phyloP scores from a whole-genome alignment of 73 alveolate genomes.

The Tetrahymena borealis region DNA sequence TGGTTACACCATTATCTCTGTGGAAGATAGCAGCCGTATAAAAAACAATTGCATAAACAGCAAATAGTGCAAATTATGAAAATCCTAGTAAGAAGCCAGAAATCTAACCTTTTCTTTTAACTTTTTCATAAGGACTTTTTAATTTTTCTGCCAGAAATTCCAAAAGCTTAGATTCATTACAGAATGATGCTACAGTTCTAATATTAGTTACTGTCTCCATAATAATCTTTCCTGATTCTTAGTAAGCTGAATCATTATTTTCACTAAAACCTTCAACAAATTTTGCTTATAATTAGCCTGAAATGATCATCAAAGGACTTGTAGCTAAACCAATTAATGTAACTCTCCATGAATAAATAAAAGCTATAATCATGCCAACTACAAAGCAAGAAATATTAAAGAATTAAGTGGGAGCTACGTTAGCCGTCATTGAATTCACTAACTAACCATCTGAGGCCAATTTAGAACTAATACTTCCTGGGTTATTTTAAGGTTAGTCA shows the following conservation, averaged over 20 bases:
- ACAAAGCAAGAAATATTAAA: slow-evolving; percentile 18
- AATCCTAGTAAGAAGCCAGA: slow-evolving; percentile 65
- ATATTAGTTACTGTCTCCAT: slow-evolving; percentile 66
- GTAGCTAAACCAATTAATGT: slow-evolving; percentile 53
- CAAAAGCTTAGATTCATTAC: slow-evolving; percentile 54
- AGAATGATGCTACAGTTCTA: slow-evolving; percentile 71
- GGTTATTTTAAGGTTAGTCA: slow-evolving; percentile 61
- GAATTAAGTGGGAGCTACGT: not conserved
- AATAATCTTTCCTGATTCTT: slow-evolving; percentile 62
- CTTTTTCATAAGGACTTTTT: slow-evolving; percentile 3
- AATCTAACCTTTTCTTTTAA: slow-evolving; percentile 33
- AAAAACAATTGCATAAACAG: slow-evolving; percentile 53
- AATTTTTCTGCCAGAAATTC: slow-evolving; percentile 37
- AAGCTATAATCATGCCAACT: slow-evolving; percentile 48
- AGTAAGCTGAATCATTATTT: slow-evolving; percentile 34
- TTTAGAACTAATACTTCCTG: slow-evolving; percentile 62
- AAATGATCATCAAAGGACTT: slow-evolving; percentile 49
- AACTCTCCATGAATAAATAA: slow-evolving; percentile 50
- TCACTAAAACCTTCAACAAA: slow-evolving; percentile 42
- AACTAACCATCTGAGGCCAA: slow-evolving; percentile 3
- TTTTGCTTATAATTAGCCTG: slow-evolving; percentile 44
- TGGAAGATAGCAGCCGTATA: slow-evolving; percentile 59
- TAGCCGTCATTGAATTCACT: not conserved
- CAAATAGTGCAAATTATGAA: slow-evolving; percentile 51
- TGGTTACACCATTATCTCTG: slow-evolving; percentile 25